Evolutionary conservation across 768 basidiomycete species (phyloP).

Genomic region (Leccinum subtestaceum): DNA sequence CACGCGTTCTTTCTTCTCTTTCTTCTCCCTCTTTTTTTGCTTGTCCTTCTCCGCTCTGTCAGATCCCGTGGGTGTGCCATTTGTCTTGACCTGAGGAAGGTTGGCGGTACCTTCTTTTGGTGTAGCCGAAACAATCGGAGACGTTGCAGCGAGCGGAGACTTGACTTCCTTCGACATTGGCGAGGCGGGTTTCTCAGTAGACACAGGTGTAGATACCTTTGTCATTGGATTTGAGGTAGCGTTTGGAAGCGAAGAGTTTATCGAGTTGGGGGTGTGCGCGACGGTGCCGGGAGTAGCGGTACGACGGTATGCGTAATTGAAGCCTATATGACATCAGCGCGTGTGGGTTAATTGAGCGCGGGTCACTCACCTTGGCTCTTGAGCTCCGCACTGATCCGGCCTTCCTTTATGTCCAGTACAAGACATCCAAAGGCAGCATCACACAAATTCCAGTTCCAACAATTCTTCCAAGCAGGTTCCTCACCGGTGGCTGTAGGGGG

Average conservation of each 20-base stretch:
- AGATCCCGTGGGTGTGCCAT: slow-evolving; percentile 32
- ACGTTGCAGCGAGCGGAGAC: slow-evolving; percentile 34
- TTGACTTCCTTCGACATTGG: slow-evolving; percentile 33
- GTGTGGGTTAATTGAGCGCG: not conserved
- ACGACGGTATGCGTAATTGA: slow-evolving; percentile 94
- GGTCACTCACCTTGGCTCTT: slow-evolving; percentile 79
- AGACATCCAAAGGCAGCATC: slow-evolving; percentile 93
- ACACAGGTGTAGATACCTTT: slow-evolving; percentile 32
- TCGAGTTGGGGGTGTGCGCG: slow-evolving; percentile 57
- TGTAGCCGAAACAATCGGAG: slow-evolving; percentile 33
- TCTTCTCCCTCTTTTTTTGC: slow-evolving; percentile 59
- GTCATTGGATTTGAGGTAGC: slow-evolving; percentile 33
- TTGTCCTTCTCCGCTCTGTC: slow-evolving; percentile 59
- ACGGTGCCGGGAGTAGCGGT: slow-evolving; percentile 54
- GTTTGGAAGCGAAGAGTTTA: slow-evolving; percentile 49
- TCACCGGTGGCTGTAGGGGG: slow-evolving; percentile 60
- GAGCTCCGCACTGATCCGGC: slow-evolving; percentile 86
- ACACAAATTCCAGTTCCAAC: slow-evolving; percentile 98
- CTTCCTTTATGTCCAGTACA: slow-evolving; percentile 86
- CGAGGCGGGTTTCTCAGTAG: slow-evolving; percentile 37
- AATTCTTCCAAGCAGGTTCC: slow-evolving; percentile 97
- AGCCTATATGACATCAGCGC: slow-evolving; percentile 49
- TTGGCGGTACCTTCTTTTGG: slow-evolving; percentile 36
- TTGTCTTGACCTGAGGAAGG: slow-evolving; percentile 32
- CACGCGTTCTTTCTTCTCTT: slow-evolving; percentile 53